Evolutionary conservation across 164 flowering plant genomes (phyloP).

Genomic region (Annona cherimola): DNA sequence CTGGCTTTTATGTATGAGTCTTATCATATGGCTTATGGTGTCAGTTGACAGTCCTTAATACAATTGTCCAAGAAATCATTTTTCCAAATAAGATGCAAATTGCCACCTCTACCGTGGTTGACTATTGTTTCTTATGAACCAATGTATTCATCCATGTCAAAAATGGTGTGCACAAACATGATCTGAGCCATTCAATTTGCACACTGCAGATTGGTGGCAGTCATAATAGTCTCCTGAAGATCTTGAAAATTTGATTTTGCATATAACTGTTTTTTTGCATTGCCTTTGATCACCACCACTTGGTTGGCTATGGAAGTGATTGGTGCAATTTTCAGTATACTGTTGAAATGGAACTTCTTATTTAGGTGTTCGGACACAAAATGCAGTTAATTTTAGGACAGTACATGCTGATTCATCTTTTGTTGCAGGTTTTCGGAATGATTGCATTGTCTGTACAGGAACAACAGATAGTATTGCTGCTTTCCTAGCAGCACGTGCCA

Average conservation of each 20-base stretch:
- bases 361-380: neutral
- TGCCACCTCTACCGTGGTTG: neutral
- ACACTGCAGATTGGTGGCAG: neutral
- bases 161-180: neutral
- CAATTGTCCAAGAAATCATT: neutral
- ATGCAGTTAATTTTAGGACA: neutral
- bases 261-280: neutral
- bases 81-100: too few species aligned
- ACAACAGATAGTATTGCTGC: constrained; percentile 98
- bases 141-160: neutral
- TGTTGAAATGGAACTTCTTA: neutral
- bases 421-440: constrained; percentile 60
- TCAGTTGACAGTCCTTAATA: neutral
- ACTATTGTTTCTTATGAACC: neutral
- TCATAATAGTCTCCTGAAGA: neutral
- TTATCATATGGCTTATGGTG: neutral
- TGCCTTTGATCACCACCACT: neutral
- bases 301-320: neutral
- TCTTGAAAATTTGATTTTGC: neutral
- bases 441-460: constrained; percentile 83
- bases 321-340: neutral
- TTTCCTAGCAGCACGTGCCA: constrained; percentile 90
- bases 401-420: constrained; percentile 3
- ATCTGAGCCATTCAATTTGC: neutral
- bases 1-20: neutral